These are phyloP conservation scores for Populus nigra DNA, from an alignment of 345 rosid species.

Conservation along the genomic window DNA sequence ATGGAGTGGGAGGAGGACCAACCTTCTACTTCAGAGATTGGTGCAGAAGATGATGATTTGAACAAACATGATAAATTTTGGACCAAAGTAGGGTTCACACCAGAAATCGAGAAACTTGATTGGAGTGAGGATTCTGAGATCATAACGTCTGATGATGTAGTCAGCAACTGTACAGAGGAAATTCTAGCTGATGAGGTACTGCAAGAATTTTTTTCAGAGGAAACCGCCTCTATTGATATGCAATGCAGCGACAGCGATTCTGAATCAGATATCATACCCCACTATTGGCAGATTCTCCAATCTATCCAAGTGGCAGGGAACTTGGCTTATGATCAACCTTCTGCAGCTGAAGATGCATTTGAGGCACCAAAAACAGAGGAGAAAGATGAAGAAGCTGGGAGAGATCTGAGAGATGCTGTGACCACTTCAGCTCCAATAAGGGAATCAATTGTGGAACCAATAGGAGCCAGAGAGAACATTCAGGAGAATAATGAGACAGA, in stretches of 20 bases:
- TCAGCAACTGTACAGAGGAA: constrained; percentile 20
- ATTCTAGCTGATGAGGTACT: constrained; percentile 22
- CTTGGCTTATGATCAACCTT: constrained; percentile 16
- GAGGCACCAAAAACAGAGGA: constrained; percentile 15
- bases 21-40: constrained; percentile 20
- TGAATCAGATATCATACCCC: constrained; percentile 12
- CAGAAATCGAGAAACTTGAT: constrained; percentile 18
- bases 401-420: not conserved
- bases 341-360: constrained; percentile 20
- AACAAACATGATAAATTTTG: constrained; percentile 18
- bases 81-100: constrained; percentile 8
- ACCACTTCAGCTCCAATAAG: constrained; percentile 6
- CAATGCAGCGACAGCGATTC: constrained; percentile 8
- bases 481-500: not conserved
- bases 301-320: constrained; percentile 11
- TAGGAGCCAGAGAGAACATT: not conserved
- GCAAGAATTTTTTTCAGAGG: constrained; percentile 28
- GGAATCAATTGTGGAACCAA: not conserved
- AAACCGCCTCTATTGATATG: constrained; percentile 12
- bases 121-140: constrained; percentile 15
- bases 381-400: constrained; percentile 17
- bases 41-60: constrained; percentile 16
- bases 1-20: constrained; percentile 54
- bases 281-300: constrained; percentile 19
- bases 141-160: constrained; percentile 10